phyloP scores from a whole-genome alignment of 768 basidiomycete species.

The Rhizopogon salebrosus region DNA sequence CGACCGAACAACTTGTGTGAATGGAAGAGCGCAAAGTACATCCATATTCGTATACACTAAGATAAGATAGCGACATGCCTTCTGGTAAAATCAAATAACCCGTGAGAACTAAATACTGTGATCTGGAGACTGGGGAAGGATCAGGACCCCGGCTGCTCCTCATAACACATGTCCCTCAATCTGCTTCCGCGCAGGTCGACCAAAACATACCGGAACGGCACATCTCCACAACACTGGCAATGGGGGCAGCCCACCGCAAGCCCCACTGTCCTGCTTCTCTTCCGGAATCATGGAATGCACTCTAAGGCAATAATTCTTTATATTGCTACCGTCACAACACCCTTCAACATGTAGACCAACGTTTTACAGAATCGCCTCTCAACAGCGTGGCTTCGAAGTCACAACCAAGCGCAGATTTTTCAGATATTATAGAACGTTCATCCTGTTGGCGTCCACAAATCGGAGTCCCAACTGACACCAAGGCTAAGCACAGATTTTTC shows the following conservation, averaged over 20 bases:
- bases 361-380: background rate
- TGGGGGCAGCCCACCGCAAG: background rate
- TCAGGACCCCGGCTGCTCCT: background rate
- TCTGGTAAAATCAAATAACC: background rate
- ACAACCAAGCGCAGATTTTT: no score
- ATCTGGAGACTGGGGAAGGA: background rate
- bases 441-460: no score
- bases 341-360: background rate
- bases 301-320: background rate
- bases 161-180: background rate
- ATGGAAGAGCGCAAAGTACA: background rate
- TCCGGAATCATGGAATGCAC: background rate
- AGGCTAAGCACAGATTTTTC: no score
- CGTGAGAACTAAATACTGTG: no score
- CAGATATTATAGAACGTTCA: no score
- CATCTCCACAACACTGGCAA: background rate
- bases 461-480: no score
- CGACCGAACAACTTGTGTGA: background rate
- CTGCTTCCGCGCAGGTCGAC: background rate
- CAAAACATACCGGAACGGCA: background rate
- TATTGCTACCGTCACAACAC: background rate
- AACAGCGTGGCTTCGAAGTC: no score
- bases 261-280: background rate
- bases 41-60: background rate
- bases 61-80: conserved; percentile 7